phyloP scores from a whole-genome alignment of 495 filamentous ascomycete species.

The Penicillium cosmopolitanum region DNA sequence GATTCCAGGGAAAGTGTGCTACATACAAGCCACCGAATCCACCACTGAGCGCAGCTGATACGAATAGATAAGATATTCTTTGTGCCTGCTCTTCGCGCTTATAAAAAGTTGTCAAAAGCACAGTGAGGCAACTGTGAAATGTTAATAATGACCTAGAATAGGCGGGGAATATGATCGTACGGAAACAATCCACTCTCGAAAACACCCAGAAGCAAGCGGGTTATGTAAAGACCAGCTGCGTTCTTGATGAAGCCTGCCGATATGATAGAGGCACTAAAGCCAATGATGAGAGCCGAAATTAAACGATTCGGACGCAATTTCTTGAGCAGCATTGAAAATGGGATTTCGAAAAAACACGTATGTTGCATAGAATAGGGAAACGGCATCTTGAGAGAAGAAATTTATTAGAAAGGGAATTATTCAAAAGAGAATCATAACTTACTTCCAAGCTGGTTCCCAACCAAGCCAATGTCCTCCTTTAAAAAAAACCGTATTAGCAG shows the following conservation, averaged over 20 bases:
- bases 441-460: constrained; percentile 24
- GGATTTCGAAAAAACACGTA: constrained; percentile 44
- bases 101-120: constrained; percentile 29
- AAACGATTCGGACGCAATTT: constrained; percentile 37
- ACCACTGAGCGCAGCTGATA: constrained; percentile 38
- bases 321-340: constrained; percentile 33
- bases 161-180: constrained; percentile 24
- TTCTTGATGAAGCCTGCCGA: constrained; percentile 33
- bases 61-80: constrained; percentile 23
- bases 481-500: background rate
- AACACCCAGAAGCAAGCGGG: constrained; percentile 35
- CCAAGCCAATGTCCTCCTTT: constrained; percentile 21
- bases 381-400: constrained; percentile 13
- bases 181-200: constrained; percentile 41
- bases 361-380: constrained; percentile 22
- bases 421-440: background rate
- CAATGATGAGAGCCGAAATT: constrained; percentile 41
- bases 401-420: background rate
- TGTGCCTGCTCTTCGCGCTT: constrained; percentile 25
- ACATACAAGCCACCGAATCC: constrained; percentile 24
- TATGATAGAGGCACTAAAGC: constrained; percentile 37
- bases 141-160: constrained; percentile 22
- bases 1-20: background rate
- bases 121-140: constrained; percentile 34
- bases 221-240: constrained; percentile 37